Evolutionary conservation across 2,329 filamentous ascomycete species (phyloP).

Genomic region (Aureobasidium sp.): DNA sequence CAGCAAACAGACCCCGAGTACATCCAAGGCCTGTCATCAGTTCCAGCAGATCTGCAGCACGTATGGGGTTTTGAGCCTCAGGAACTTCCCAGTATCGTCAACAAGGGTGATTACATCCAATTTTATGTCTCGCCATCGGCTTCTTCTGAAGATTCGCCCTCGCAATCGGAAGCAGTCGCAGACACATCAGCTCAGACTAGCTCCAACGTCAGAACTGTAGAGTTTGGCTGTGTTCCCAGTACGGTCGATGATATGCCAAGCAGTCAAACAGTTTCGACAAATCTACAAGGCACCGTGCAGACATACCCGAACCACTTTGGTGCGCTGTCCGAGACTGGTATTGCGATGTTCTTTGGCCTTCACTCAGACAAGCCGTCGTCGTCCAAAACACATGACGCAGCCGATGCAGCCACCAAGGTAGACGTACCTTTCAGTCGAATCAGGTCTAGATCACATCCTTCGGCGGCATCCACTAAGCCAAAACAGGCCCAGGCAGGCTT

Average conservation of each 20-base stretch:
- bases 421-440: constrained; percentile 48
- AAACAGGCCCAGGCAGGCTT: constrained; percentile 1
- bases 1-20: constrained; percentile 14
- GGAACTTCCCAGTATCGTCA: constrained; percentile 59
- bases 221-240: constrained; percentile 49
- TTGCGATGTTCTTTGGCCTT: constrained; percentile 44
- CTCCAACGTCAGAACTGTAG: constrained; percentile 28
- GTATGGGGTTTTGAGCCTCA: constrained; percentile 35
- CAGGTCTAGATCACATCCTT: neutral
- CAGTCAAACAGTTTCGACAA: constrained; percentile 23
- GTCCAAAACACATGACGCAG: constrained; percentile 4
- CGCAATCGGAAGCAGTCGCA: constrained; percentile 32
- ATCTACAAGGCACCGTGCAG: neutral
- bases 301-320: constrained; percentile 59
- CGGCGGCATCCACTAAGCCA: neutral
- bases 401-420: constrained; percentile 44
- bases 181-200: neutral
- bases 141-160: neutral
- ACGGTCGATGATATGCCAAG: constrained; percentile 42
- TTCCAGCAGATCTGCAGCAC: constrained; percentile 29
- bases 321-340: constrained; percentile 65
- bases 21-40: neutral
- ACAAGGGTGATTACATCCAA: constrained; percentile 70
- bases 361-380: constrained; percentile 27
- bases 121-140: constrained; percentile 58